These are phyloP conservation scores for Teratosphaeriaceae sp. DNA, from an alignment of 2,329 filamentous ascomycete genomes.

Conservation along the genomic window DNA sequence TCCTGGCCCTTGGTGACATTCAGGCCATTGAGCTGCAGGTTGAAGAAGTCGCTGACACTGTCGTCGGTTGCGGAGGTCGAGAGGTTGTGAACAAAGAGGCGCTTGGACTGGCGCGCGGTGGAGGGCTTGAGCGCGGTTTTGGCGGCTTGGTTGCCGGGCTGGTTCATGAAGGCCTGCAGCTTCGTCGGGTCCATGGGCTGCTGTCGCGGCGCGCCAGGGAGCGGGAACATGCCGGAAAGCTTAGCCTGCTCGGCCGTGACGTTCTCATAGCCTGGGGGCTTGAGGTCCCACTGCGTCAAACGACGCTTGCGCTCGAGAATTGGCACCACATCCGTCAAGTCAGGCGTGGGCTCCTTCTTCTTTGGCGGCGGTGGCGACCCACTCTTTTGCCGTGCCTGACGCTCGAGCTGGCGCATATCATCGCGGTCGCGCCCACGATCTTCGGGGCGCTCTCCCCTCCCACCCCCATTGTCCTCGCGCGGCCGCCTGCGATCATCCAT, in stretches of 20 bases:
- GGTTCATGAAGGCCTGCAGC: conserved; percentile 92
- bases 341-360: conserved; percentile 91
- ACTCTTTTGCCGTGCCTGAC: conserved; percentile 52
- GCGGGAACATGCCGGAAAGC: conserved; percentile 96
- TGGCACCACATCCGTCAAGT: conserved; percentile 78
- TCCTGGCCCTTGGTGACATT: conserved; percentile 82
- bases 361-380: conserved; percentile 77
- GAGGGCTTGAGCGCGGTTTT: conserved; percentile 82
- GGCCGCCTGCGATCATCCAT: conserved; percentile 23
- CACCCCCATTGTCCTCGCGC: conserved; percentile 38
- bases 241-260: conserved; percentile 98
- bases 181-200: conserved; percentile 93
- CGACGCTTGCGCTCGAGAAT: conserved; percentile 82
- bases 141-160: conserved; percentile 64
- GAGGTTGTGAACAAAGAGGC: conserved; percentile 81
- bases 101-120: conserved; percentile 90
- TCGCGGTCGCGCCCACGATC: conserved; percentile 32
- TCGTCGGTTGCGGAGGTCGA: conserved; percentile 70
- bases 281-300: conserved; percentile 99
- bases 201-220: conserved; percentile 89
- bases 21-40: conserved; percentile 90
- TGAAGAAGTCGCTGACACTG: conserved; percentile 76
- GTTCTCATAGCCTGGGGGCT: conserved; percentile 95
- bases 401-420: conserved; percentile 29
- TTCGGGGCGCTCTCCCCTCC: conserved; percentile 14